These are phyloP conservation scores for Asterella californica DNA, from an alignment of 225 moss, liverwort and hornwort genomes.

Conservation along the genomic window DNA sequence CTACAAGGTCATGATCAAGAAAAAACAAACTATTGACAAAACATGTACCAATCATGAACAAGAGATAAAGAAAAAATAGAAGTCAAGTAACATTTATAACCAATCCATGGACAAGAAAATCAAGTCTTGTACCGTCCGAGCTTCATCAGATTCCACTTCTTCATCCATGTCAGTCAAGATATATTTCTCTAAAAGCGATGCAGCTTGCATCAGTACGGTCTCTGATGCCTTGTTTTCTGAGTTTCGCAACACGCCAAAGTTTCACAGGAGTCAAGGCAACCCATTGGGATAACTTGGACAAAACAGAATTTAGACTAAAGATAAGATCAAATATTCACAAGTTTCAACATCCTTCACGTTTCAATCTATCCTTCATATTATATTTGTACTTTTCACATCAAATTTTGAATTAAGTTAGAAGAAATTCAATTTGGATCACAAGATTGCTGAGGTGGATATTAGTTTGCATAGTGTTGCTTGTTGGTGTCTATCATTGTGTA, in stretches of 20 bases:
- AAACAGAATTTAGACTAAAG: neutral
- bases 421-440: neutral
- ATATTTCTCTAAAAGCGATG: conserved; percentile 55
- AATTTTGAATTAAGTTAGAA: too few relatives aligned
- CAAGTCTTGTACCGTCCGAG: conserved; percentile 37
- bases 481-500: conserved; percentile 67
- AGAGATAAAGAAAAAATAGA: too few relatives aligned
- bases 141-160: conserved; percentile 62
- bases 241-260: conserved; percentile 64
- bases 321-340: neutral
- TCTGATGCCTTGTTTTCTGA: conserved; percentile 73
- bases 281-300: neutral
- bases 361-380: neutral
- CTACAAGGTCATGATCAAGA: too few relatives aligned
- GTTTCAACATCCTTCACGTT: neutral
- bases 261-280: conserved; percentile 46
- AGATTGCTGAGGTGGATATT: conserved; percentile 56
- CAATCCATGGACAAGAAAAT: neutral
- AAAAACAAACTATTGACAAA: too few relatives aligned
- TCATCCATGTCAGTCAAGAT: conserved; percentile 56
- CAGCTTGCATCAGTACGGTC: conserved; percentile 43
- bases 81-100: too few relatives aligned
- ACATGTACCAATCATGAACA: too few relatives aligned
- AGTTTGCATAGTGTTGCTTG: conserved; percentile 77
- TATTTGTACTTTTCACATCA: neutral